Conservation (phyloP, 2,329 filamentous ascomycete species). For the Raffaelea arxii region DNA sequence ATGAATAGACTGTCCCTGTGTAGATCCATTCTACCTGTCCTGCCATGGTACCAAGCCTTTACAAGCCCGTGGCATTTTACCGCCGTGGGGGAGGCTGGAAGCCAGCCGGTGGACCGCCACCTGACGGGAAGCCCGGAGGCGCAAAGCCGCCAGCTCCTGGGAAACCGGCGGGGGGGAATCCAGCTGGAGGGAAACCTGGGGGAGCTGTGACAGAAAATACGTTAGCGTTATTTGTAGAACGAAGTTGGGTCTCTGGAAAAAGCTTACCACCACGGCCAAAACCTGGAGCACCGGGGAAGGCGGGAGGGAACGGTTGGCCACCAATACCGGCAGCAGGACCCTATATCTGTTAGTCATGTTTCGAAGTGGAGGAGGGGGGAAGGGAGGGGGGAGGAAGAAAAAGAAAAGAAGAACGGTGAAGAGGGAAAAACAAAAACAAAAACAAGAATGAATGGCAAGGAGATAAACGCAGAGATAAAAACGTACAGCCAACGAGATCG, state of each 20-base stretch:
- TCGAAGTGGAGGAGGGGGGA: too few species aligned
- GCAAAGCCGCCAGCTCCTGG: constrained; percentile 17
- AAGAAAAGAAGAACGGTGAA: too few species aligned
- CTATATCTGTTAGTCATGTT: constrained; percentile 21
- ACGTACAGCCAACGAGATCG: constrained; percentile 69
- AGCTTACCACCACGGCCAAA: constrained; percentile 47
- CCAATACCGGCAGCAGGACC: constrained; percentile 82
- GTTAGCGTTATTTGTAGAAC: constrained; percentile 10
- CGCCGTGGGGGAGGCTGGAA: constrained; percentile 65
- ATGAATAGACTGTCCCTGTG: too few species aligned
- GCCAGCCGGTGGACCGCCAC: constrained; percentile 53
- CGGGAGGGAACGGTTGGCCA: constrained; percentile 51
- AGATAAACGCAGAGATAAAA: not conserved
- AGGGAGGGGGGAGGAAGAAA: too few species aligned
- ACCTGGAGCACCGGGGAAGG: constrained; percentile 40
- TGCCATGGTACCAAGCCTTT: too few species aligned
- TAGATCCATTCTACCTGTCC: too few species aligned
- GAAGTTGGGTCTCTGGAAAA: not conserved
- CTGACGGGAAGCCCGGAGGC: constrained; percentile 28
- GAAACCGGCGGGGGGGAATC: constrained; percentile 29
- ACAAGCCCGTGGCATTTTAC: constrained; percentile 22
- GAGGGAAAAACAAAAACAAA: too few species aligned
- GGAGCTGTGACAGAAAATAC: constrained; percentile 27
- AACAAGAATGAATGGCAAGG: not conserved
- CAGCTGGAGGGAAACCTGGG: constrained; percentile 19